These are phyloP conservation scores for Ormosia emarginata DNA, from an alignment of 306 rosid species.

Conservation along the genomic window DNA sequence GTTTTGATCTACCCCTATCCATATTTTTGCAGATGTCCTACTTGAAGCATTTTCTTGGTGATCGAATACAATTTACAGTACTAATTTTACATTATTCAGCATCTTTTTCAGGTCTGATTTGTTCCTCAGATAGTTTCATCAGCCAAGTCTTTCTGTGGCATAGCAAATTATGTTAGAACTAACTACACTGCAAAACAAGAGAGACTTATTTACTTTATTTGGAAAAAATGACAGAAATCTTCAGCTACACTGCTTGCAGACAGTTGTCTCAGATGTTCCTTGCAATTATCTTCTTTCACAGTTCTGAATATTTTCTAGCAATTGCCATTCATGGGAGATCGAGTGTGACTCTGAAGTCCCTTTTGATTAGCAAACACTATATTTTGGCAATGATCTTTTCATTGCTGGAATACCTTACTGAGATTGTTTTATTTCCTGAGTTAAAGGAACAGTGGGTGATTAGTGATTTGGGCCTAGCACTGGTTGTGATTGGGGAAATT, in stretches of 20 bases:
- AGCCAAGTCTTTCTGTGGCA: conserved; percentile 25
- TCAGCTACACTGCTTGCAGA: conserved; percentile 56
- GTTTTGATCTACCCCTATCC: conserved; percentile 3
- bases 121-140: conserved; percentile 11
- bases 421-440: conserved; percentile 53
- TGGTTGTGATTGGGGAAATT: conserved; percentile 71
- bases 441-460: conserved; percentile 70
- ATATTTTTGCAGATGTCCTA: conserved; percentile 17
- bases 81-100: conserved; percentile 14
- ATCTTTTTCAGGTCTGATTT: conserved; percentile 40
- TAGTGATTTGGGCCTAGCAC: conserved; percentile 57
- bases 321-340: conserved; percentile 59
- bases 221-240: conserved; percentile 55
- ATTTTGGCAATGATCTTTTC: conserved; percentile 70
- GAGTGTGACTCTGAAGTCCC: conserved; percentile 61
- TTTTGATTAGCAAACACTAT: conserved; percentile 68
- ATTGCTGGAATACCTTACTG: conserved; percentile 63
- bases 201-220: conserved; percentile 22
- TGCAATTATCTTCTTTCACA: conserved; percentile 66
- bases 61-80: background rate
- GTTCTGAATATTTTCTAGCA: conserved; percentile 76
- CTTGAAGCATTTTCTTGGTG: conserved; percentile 26
- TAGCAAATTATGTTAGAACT: conserved; percentile 2
- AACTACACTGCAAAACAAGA: background rate
- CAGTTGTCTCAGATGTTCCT: conserved; percentile 66